These are phyloP conservation scores for Neurospora discreta DNA, from an alignment of 495 filamentous ascomycete genomes.

Conservation along the genomic window DNA sequence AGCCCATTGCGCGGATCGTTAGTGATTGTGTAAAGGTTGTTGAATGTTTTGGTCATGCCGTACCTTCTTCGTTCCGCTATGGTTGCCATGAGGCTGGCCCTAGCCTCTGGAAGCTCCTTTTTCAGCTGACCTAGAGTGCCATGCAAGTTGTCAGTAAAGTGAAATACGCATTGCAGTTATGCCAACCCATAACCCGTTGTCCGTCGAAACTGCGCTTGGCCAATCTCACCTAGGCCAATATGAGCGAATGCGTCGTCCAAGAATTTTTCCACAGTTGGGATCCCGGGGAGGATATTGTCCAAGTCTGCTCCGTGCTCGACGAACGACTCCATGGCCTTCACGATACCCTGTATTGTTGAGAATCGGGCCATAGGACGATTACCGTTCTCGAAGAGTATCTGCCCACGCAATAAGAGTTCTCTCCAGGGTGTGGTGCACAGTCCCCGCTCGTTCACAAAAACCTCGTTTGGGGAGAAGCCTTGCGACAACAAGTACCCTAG, in stretches of 20 bases:
- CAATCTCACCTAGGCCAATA: too few relatives aligned
- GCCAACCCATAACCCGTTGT: not conserved
- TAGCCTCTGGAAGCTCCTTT: not conserved
- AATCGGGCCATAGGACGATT: too few relatives aligned
- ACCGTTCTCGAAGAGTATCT: not conserved
- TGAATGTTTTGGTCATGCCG: not conserved
- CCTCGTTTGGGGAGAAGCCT: not conserved
- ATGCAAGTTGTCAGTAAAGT: not conserved
- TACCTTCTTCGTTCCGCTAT: not conserved
- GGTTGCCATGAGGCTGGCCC: not conserved
- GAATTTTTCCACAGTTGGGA: not conserved
- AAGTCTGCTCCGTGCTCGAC: not conserved
- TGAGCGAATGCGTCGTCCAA: not conserved
- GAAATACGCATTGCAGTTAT: not conserved
- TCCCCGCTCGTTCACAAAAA: not conserved
- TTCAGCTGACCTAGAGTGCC: rapidly evolving
- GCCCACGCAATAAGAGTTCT: not conserved
- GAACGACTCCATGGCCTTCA: not conserved
- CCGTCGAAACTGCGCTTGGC: not conserved
- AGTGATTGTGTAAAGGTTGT: not conserved
- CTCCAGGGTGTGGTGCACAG: not conserved
- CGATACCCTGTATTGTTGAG: too few relatives aligned
- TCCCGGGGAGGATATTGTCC: not conserved
- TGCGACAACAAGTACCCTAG: not conserved
- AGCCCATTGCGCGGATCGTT: not conserved